Evolutionary conservation across 2,329 filamentous ascomycete species (phyloP).

Genomic region (Cucurbitaria berberidis): DNA sequence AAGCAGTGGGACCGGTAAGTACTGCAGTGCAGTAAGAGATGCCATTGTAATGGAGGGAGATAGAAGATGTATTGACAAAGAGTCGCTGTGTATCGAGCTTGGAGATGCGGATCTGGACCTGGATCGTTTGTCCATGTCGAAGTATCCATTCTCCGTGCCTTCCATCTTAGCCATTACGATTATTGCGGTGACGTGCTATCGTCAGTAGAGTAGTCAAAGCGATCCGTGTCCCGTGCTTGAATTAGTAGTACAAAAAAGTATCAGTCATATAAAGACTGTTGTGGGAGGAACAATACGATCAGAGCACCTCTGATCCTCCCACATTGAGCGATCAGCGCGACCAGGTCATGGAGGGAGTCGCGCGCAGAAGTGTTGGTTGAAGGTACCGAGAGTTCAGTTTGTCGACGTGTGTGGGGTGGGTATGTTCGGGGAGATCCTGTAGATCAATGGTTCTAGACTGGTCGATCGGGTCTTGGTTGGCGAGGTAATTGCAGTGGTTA

Average conservation of each 20-base stretch:
- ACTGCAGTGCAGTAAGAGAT: conserved; percentile 66
- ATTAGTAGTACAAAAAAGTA: background rate
- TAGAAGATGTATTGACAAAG: conserved; percentile 38
- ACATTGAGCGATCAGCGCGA: background rate
- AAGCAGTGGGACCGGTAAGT: conserved; percentile 73
- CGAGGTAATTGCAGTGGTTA: background rate
- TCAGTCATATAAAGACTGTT: background rate
- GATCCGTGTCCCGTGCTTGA: background rate
- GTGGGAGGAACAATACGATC: background rate
- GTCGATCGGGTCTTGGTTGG: conserved; percentile 7
- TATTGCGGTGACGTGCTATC: conserved; percentile 5
- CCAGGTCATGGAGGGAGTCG: background rate
- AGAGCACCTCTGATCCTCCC: background rate
- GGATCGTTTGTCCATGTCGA: conserved; percentile 24
- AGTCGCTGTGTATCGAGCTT: conserved; percentile 40
- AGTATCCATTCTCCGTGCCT: conserved; percentile 36
- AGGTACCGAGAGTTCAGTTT: conserved; percentile 6
- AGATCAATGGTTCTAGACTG: conserved; percentile 29
- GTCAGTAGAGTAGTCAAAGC: background rate
- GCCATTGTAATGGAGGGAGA: conserved; percentile 39
- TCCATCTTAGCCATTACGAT: conserved; percentile 30
- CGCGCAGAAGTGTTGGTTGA: background rate
- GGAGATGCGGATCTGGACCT: conserved; percentile 33
- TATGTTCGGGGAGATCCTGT: conserved; percentile 15
- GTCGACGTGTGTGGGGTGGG: conserved; percentile 19